Base-by-base conservation (phyloP, 2,329 filamentous ascomycete species). In the Fusarium coffeatum region DNA sequence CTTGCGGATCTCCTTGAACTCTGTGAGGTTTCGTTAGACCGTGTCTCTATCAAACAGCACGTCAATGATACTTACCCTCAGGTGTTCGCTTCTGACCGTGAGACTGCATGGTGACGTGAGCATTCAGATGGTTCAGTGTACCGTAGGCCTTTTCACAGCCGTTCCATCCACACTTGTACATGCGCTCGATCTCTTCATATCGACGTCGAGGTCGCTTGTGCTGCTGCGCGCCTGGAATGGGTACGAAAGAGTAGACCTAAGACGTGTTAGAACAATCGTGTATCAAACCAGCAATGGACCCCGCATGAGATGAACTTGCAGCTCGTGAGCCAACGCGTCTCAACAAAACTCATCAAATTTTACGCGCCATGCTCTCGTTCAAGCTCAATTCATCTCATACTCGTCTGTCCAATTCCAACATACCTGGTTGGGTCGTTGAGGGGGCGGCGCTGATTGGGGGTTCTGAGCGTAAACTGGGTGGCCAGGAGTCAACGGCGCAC, bases 91-190 rank as follows among this genome's bases (percentile, higher is more conserved):
- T 99, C 72, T 89, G 86, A 13, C 96, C 96, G 76, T 99, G 96
- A 66, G 93, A 96, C 80, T 99, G 96, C 96, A 98, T 98, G 16
- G 96, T 98, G 50, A 99, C 96, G 78, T 99, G 96, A 41, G 96
- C 96, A 78, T 99, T 99, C 74, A 99, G 81, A 79, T 99, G 96
- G 80, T 99, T 99, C 67, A 99, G 83, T 49, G 96, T 99, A 64
- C 96, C 96, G 74, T 99, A 99, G 5, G 96, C 96, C 83, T 99
- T 99, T 82, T 99, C 96, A 78, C 96, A 99, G 11, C 94, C 94
- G 72, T 98, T 95, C 93, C 94, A 98, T 27, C 95, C 96, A 78
- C 96, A 99, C 82, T 98, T 98, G 86, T 99, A 98, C 96, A 99
- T 98, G 78, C 96, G 91, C 84, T 99, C 96, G 75, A 99, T 99